Evolutionary conservation across 2,329 filamentous ascomycete species (phyloP), one percentile per base, ranked within the genome.

Genomic region (Fusarium sp.): DNA sequence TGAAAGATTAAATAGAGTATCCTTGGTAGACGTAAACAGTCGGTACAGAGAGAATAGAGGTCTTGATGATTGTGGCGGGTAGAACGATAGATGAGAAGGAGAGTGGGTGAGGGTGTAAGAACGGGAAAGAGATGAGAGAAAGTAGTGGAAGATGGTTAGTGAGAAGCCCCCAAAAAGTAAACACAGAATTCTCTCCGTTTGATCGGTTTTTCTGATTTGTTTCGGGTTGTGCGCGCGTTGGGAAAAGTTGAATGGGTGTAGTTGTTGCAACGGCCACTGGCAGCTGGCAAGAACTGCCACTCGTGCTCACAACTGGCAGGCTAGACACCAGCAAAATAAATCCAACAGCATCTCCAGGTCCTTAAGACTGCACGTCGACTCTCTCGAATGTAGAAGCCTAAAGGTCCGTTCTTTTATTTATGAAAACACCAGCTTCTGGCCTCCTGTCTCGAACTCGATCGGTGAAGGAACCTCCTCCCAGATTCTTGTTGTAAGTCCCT

Each of bases 241-340:
- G 18, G 23, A 42, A 40, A 26, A 27, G 44, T n/a, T 41, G 30
- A 30, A 56, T 35, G 12, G 10, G 15, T 9, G 48, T 35, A 5
- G 38, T 13, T 41, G 33, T 46, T 50, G 23, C 20, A 49, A 33
- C 65, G 20, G 69, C 65, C 35, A 56, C 59, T 56, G 65, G 41
- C 69, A 72, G 61, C 60, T 71, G 69, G 56, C 60, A 42, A 53
- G 56, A 62, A 57, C 56, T 71, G 60, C 35, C 55, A 54, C 61
- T 56, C 38, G 18, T n/a, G 40, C 18, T 42, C 30, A 52, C 33
- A 52, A 49, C 41, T 49, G 35, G 20, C 13, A 57, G 30, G 20
- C 18, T 12, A 35, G 40, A 20, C 8, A 6, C 52, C 26, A 35
- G 32, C 40, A 35, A 38, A 37, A 35, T 26, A 33, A 17, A 12